Evolutionary conservation across 345 rosid genomes (phyloP), one percentile per base, ranked within the genome.

Genomic region (Ceriops tagal): DNA sequence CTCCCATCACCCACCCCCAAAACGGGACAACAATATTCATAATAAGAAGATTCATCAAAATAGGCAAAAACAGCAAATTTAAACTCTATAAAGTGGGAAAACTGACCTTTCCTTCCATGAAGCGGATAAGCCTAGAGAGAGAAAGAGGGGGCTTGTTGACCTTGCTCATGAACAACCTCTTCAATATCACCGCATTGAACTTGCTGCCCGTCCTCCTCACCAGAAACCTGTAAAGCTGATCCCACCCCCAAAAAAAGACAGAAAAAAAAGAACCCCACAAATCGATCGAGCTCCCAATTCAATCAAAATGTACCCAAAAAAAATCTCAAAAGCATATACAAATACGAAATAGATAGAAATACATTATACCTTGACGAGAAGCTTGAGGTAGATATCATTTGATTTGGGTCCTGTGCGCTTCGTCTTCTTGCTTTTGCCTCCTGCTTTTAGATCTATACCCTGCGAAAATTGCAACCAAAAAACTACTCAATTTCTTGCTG

Each of bases 81-180:
- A 31, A 69, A 43, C 24, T 15, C 1, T 15, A 55, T 6, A 47
- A n/a, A 53, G 6, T 43, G 63, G 60, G 19, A 55, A 67, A 28
- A 26, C 58, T 22, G 31, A 96, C 99, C 97, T 96, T 96, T 68
- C 92, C 92, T 1, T 74, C 58, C 82, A 80, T 88, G 83, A 73
- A 87, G 3, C 75, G 77, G 32, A 84, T 69, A 49, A 92, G 90
- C 65, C 90, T 86, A 1, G 97, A 92, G 16, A 96, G 92, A 26
- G 98, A 96, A 3, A 92, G 84, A 0, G 98, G 95, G 8, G 99
- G 74, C 83, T 92, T 92, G 88, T 96, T 92, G 61, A 80, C 86
- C 82, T 88, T 96, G 83, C 98, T 92, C 99, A 92, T 96, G 71
- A 90, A 92, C 64, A 96, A 73, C 71, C 99, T 86, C 89, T 92